Base-by-base conservation (phyloP, 345 rosid genomes). In the Balakata baccata region DNA sequence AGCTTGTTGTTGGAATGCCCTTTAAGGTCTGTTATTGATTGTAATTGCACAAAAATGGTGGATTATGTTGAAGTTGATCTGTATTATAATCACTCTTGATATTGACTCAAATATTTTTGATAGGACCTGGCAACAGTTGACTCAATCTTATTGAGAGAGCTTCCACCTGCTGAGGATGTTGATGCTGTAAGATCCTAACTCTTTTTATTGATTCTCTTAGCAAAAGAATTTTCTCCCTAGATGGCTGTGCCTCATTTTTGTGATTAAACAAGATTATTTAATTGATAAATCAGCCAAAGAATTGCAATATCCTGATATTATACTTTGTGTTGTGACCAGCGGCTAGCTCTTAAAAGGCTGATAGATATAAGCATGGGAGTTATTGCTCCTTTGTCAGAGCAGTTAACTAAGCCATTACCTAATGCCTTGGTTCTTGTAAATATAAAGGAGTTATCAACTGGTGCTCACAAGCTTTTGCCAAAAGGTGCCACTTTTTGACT, bases 101-200 rank as follows among this genome's bases (percentile, higher is more conserved):
- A 29, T 66, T 80, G 70, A 80, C 80, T 37, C 66, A 58, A 12
- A 46, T 70, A 64, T 75, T 22, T 73, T 56, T 20, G 43, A 77
- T 85, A 95, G 99, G 99, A 95, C 79, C 88, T 95, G 60, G 98
- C 99, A 43, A 92, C 98, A 1, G 97, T 95, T 6, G 97, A 95
- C 85, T 87, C 97, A 74, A 88, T 93, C 83, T 81, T 93, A 68
- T 73, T 92, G 79, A 88, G 92, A 80, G 92, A 90, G 85, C 92
- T 95, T 62, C 99, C 98, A 11, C 89, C 94, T 14, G 87, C 86
- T 18, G 98, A 95, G 51, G 97, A 95, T 78, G 77, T 62, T 7
- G 89, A 90, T 74, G 89, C 98, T 76, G 99, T 92, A 92, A 90
- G 90, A 80, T 62, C 73, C 38, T 12, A 11, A 57, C 80, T 75